A percentile compares a stretch with the other conserved stretches of the same genome.
These are phyloP conservation scores for Candida verbasci DNA, from an alignment of 805 yeast genomes.

Conservation along the genomic window DNA sequence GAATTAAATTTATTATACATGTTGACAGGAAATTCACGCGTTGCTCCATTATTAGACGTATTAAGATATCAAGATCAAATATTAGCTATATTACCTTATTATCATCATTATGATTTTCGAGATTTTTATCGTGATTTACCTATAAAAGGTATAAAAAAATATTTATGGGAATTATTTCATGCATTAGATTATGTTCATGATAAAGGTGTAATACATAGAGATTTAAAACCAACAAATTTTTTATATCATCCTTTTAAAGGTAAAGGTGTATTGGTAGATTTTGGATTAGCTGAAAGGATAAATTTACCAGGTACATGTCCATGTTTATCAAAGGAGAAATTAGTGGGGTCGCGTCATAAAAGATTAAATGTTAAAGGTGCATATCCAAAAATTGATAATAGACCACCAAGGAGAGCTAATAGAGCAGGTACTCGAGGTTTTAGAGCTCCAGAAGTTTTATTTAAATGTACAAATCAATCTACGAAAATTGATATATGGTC, in stretches of 20 bases:
- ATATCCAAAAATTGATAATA: conserved; percentile 78
- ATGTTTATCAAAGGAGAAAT: conserved; percentile 36
- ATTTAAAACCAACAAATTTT: conserved; percentile 58
- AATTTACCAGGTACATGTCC: conserved; percentile 45
- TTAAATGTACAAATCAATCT: conserved; percentile 81
- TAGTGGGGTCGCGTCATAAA: conserved; percentile 13
- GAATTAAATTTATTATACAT: conserved; percentile 76
- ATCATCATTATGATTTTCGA: conserved; percentile 85
- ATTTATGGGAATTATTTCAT: conserved; percentile 72
- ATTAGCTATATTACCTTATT: conserved; percentile 86
- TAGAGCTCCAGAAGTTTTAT: conserved; percentile 88
- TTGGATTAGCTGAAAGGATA: conserved; percentile 78
- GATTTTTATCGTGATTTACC: conserved; percentile 80
- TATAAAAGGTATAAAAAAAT: conserved; percentile 71
- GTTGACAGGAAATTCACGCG: conserved; percentile 62
- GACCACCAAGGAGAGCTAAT: conserved; percentile 90
- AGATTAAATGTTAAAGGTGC: conserved; percentile 41
- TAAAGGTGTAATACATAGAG: conserved; percentile 39
- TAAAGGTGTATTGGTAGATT: conserved; percentile 83
- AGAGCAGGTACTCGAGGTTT: conserved; percentile 97
- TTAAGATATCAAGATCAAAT: conserved; percentile 87
- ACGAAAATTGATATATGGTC: conserved; percentile 89
- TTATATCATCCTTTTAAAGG: conserved; percentile 61
- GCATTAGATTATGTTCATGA: conserved; percentile 63
- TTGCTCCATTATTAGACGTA: conserved; percentile 89